These are phyloP conservation scores for Castanopsis chinensis DNA, from an alignment of 306 rosid genomes.

Conservation along the genomic window DNA sequence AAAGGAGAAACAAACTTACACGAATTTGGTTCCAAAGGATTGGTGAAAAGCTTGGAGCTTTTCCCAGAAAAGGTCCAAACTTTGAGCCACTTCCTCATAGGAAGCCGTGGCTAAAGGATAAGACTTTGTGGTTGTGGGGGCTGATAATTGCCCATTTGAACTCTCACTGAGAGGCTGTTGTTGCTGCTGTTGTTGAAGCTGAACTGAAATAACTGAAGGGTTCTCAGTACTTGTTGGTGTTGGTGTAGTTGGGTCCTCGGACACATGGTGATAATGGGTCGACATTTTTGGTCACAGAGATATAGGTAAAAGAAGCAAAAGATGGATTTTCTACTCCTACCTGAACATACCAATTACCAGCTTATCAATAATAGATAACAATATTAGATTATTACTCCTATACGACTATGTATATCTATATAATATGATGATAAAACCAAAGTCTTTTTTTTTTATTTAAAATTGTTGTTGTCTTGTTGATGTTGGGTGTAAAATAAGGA, in stretches of 20 bases:
- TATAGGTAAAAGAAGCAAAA: not conserved
- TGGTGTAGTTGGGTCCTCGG: slow-evolving; percentile 20
- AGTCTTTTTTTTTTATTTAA: too few species aligned
- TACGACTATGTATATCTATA: too few species aligned
- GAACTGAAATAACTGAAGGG: slow-evolving; percentile 28
- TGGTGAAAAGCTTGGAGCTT: slow-evolving; percentile 67
- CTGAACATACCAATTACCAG: slow-evolving; percentile 1
- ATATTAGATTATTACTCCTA: not conserved
- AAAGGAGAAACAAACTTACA: slow-evolving; percentile 29
- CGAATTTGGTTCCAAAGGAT: slow-evolving; percentile 46
- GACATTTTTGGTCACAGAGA: slow-evolving; percentile 27
- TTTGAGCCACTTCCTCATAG: slow-evolving; percentile 48
- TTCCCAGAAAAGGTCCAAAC: slow-evolving; percentile 55
- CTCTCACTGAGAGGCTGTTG: not conserved
- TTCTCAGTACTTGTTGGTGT: slow-evolving; percentile 9
- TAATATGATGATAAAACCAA: too few species aligned
- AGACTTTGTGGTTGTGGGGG: slow-evolving; percentile 9
- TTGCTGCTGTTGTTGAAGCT: not conserved
- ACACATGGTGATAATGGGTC: slow-evolving; percentile 8
- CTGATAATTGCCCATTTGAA: slow-evolving; percentile 27
- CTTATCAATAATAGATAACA: not conserved
- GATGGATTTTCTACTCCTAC: slow-evolving; percentile 10
- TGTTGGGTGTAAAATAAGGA: not conserved
- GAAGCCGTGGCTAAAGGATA: slow-evolving; percentile 62
- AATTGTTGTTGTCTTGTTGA: not conserved